Base-by-base conservation (phyloP, 192 early-diverging fungal species). In the Umbelopsis isabellina region DNA sequence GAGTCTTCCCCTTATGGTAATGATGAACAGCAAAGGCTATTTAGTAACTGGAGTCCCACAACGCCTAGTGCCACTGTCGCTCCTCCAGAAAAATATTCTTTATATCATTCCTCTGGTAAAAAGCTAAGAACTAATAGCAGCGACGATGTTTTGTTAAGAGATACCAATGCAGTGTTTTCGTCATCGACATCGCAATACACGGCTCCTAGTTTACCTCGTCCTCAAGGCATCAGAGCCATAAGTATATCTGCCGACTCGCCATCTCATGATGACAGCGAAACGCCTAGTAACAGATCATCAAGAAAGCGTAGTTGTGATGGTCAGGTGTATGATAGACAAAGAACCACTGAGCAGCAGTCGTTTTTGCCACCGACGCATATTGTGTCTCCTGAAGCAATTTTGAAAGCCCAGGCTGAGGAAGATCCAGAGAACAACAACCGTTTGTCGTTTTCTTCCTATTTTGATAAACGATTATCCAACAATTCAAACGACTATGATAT, bases 351-450 rank as follows among this genome's bases (percentile, higher is more conserved):
- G 7, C 55, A 61, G 30, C 55, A 55, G 55, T 25, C 27, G 11
- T 61, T 61, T 61, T 35, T 30, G n/a, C 55, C 37, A 33, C 65
- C 44, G 13, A 70, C 74, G 6, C 76, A 78, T 30, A 45, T 78
- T 22, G 72, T 78, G 18, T 69, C 76, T 16, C 71, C 76, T 4
- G 76, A 78, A 65, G 76, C 72, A 15, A 73, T 78, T 51, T 41
- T 72, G 44, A 61, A 65, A 53, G 76, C 72, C 3, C 55, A 73
- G 49, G 47, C 68, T 20, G 76, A 78, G 66, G 76, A 78, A 47
- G 68, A 50, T 49, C 72, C 69, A 37, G 76, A 78, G 45, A 61
- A 25, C 30, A 35, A 41, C 10, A 6, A 33, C 13, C 25, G 27
- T 11, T 12, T 61, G n/a, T 61, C 55, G 4, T 61, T 61, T 35